Percentiles rank a stretch among this genome's conserved stretches.
Evolutionary conservation across 31 red algal species (phyloP).

Genomic region (Endocladia muricata): DNA sequence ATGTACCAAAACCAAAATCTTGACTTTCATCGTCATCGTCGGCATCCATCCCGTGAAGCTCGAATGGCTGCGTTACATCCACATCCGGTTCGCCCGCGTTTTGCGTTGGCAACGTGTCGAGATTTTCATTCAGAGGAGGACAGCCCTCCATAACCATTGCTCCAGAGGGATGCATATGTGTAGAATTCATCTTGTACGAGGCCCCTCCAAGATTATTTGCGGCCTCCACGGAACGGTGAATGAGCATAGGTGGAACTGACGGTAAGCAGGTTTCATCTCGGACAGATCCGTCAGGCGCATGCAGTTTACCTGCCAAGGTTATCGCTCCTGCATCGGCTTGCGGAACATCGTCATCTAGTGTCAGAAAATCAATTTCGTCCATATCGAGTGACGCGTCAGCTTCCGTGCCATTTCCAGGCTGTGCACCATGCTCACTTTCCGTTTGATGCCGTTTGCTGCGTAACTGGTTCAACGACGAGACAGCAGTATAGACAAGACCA

Average conservation of each 20-base stretch:
- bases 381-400: conserved; percentile 11
- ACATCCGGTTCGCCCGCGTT: neutral
- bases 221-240: conserved; percentile 11
- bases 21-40: neutral
- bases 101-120: conserved; percentile 16
- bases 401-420: conserved; percentile 12
- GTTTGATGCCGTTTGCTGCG: neutral
- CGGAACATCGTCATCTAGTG: conserved; percentile 44
- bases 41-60: neutral
- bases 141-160: conserved; percentile 48
- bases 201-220: conserved; percentile 12
- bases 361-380: conserved; percentile 49
- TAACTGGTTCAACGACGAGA: conserved; percentile 39
- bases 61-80: neutral
- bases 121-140: conserved; percentile 46
- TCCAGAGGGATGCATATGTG: conserved; percentile 45
- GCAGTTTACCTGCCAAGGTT: neutral
- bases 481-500: conserved; percentile 54
- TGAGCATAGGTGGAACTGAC: conserved; percentile 43
- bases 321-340: conserved; percentile 19
- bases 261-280: conserved; percentile 34
- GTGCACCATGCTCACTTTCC: neutral
- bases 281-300: conserved; percentile 10
- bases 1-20: no score
- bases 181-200: conserved; percentile 36